Evolutionary conservation across 2,329 filamentous ascomycete genomes (phyloP), one percentile per base, ranked within the genome.

Genomic region (Xenoacremonium recifei): DNA sequence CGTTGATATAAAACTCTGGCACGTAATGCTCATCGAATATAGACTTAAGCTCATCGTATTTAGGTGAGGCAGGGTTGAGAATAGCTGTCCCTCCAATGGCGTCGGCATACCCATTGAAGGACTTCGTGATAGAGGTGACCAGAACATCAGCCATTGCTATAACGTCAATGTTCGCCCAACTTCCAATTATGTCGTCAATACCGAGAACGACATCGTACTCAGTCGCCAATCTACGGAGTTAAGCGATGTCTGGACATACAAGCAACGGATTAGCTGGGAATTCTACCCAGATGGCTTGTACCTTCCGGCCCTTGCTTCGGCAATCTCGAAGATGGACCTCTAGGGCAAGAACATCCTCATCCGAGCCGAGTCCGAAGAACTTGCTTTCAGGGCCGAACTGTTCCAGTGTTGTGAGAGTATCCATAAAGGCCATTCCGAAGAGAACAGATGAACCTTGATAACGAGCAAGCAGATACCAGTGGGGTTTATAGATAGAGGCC

Each of bases 71-170:
- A 0, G 71, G 69, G 45, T 71, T 70, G 21, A 76, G 52, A 21
- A 68, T 60, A 10, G 61, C 50, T 40, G 65, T 68, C 12, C 67
- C 74, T 17, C 54, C 72, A 61, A 77, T 70, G 33, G 73, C 68
- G 47, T 80, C 68, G 6, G 71, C 68, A 47, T 71, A 71, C 4
- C 76, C 76, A 31, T 61, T 73, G 54, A 79, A 77, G 2, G 63
- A 63, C 55, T 79, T 79, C 5, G 74, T 77, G 10, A 77, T 57
- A n/a, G 64, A 69, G 0, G 68, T 70, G 4, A 72, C 49, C 20
- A 78, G 40, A 0, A 75, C 58, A 48, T 79, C 75, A 1, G 68
- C 67, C 0, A 64, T 57, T 4, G 51, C 41, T 2, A 72, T 50
- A 16, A 78, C 49, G 53, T 78, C 67, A 36, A 72, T 52, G 47